Conservation (phyloP, 1,284 basidiomycete genomes). For the Fomitopsis betulina region DNA sequence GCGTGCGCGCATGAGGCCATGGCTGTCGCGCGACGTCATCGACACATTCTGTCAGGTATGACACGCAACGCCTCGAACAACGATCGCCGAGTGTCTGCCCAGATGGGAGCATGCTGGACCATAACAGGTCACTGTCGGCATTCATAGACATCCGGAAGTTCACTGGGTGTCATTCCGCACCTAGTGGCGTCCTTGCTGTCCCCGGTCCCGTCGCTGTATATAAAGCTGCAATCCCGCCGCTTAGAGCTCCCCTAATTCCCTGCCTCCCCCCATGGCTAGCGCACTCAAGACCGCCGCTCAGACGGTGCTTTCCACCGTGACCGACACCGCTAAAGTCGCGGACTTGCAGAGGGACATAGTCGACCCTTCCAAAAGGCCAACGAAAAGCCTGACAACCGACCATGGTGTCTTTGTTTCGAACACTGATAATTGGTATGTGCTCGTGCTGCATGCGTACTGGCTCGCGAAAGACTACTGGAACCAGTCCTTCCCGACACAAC, state of each 20-base stretch:
- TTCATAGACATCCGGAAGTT: too few species aligned
- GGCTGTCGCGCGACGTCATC: too few species aligned
- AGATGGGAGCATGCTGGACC: too few species aligned
- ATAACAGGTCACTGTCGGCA: too few species aligned
- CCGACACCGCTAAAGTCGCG: slow-evolving; percentile 34
- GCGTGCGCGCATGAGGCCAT: too few species aligned
- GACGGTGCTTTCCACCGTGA: slow-evolving; percentile 23
- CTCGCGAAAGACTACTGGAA: too few species aligned
- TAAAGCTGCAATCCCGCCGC: background rate
- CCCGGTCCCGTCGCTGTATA: background rate
- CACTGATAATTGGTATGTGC: slow-evolving; percentile 59
- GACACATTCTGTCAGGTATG: too few species aligned
- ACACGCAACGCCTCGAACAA: too few species aligned
- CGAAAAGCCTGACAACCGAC: slow-evolving; percentile 53
- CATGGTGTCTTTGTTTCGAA: slow-evolving; percentile 53
- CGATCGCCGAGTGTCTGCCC: too few species aligned
- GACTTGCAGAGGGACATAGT: slow-evolving; percentile 44
- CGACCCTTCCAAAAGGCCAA: slow-evolving; percentile 26
- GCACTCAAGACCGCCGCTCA: slow-evolving; percentile 20
- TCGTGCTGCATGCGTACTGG: background rate
- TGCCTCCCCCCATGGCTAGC: slow-evolving; percentile 14
- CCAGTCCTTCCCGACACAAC: too few species aligned
- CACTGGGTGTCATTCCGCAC: too few species aligned
- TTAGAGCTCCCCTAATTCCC: background rate
- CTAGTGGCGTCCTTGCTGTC: too few species aligned